A percentile compares a stretch with the other conserved stretches of the same genome.
phyloP scores from a whole-genome alignment of 2,329 filamentous ascomycete genomes.

The Akanthomyces lecanii region DNA sequence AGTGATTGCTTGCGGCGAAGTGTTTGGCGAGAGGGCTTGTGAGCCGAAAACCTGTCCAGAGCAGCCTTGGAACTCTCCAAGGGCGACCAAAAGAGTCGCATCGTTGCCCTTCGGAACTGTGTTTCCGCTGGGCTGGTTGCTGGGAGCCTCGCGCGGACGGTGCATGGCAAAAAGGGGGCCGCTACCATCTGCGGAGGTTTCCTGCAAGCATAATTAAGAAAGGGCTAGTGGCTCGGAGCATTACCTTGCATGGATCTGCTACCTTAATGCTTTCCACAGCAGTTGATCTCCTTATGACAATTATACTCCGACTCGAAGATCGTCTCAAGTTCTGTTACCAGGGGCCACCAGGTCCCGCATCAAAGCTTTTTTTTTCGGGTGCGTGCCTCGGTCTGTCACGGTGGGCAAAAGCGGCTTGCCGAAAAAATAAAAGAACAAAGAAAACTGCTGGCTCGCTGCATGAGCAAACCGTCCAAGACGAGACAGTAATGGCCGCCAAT shows the following conservation, averaged over 20 bases:
- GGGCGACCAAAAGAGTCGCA: background rate
- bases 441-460: background rate
- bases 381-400: background rate
- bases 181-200: background rate
- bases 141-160: no score
- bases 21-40: no score
- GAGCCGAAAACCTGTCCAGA: no score
- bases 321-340: slow-evolving; percentile 25
- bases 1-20: no score
- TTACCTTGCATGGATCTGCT: slow-evolving; percentile 35
- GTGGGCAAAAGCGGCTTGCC: background rate
- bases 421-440: background rate
- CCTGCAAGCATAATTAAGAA: background rate
- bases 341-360: slow-evolving; percentile 3
- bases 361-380: background rate
- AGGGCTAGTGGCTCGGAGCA: slow-evolving; percentile 10
- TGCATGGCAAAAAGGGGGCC: background rate
- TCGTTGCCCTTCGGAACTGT: background rate
- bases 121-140: no score
- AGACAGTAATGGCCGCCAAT: slow-evolving; percentile 1
- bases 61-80: no score
- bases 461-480: slow-evolving; percentile 10
- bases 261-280: slow-evolving; percentile 42
- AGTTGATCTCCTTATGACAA: slow-evolving; percentile 25
- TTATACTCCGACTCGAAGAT: slow-evolving; percentile 25